Evolutionary conservation across 768 basidiomycete species (phyloP), one percentile per base, ranked within the genome.

Genomic region (Mycena rosella): DNA sequence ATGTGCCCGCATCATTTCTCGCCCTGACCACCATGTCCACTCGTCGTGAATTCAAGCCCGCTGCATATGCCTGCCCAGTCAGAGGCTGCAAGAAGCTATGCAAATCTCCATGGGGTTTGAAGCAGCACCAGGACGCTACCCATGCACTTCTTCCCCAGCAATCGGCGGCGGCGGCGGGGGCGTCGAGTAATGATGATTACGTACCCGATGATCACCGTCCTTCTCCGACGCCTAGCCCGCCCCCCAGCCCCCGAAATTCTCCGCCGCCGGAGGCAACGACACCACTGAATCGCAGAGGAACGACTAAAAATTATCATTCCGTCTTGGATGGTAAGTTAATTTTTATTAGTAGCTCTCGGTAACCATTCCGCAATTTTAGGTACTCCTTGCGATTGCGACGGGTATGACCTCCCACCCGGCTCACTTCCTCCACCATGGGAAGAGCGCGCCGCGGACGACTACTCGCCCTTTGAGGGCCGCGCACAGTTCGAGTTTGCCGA

Each of bases 401-500:
- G 71, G 3, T 53, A 60, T 27, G 61, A 68, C 29, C 26, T 68
- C 0, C 67, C 67, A 26, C 29, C 61, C 2, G 52, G 26, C 18
- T 1, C 62, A 1, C 44, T 58, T 20, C 64, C 71, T 2, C 68
- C 64, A 0, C 68, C 60, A 11, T 63, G 57, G 61, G 63, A 61
- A 15, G 58, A 70, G 53, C 62, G 65, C 24, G 38, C 47, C 13
- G 10, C 48, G 0, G 62, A 63, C 13, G 67, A 68, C 24, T 68
- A 27, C 34, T 57, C 56, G 0, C 62, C 67, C 0, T 69, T 69
- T 24, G 10, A 48, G 0, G 29, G 71, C 45, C 74, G 74, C 70
- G 63, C 63, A 1, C 51, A 69, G 13, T 68, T 67, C 27, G 67
- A 69, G 34, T 62, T 69, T 24, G 68, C 63, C 0, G 63, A 69